Evolutionary conservation across 768 basidiomycete genomes (phyloP).

Genomic region (Cystofilobasidium capitatum): DNA sequence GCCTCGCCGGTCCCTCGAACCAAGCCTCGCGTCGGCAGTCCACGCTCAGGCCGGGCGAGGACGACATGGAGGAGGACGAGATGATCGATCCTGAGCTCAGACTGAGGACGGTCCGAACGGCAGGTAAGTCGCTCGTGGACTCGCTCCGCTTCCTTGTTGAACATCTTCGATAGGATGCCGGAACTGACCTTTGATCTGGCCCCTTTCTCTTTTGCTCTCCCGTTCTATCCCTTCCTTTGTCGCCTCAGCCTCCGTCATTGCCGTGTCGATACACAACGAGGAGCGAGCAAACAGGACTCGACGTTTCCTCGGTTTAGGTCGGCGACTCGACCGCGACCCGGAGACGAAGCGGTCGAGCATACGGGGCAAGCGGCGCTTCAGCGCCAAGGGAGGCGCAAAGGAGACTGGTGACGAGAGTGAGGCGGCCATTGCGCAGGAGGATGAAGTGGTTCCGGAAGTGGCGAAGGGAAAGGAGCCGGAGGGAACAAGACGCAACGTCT

Average conservation of each 20-base stretch:
- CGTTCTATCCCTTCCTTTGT: neutral
- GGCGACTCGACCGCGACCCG: constrained; percentile 16
- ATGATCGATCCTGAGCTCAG: constrained; percentile 66
- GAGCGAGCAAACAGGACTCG: constrained; percentile 27
- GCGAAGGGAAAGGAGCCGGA: constrained; percentile 17
- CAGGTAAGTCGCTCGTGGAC: constrained; percentile 34
- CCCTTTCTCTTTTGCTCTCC: neutral
- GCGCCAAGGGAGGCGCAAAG: neutral
- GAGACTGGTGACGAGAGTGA: constrained; percentile 14
- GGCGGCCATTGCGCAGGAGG: constrained; percentile 18
- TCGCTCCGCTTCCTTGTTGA: no score
- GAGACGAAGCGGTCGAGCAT: constrained; percentile 9
- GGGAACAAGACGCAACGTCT: constrained; percentile 54
- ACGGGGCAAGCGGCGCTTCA: constrained; percentile 3
- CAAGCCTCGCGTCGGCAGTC: neutral
- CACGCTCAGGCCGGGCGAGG: neutral
- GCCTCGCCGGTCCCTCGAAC: no score
- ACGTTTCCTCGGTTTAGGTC: constrained; percentile 13
- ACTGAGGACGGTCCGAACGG: constrained; percentile 83
- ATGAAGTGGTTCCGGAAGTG: neutral
- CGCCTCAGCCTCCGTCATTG: constrained; percentile 60
- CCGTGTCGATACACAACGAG: constrained; percentile 74
- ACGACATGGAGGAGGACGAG: constrained; percentile 23
- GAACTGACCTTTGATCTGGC: no score
- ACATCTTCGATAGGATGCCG: no score